phyloP scores from a whole-genome alignment of 805 yeast species.

The Sporopachydermia quercuum region DNA sequence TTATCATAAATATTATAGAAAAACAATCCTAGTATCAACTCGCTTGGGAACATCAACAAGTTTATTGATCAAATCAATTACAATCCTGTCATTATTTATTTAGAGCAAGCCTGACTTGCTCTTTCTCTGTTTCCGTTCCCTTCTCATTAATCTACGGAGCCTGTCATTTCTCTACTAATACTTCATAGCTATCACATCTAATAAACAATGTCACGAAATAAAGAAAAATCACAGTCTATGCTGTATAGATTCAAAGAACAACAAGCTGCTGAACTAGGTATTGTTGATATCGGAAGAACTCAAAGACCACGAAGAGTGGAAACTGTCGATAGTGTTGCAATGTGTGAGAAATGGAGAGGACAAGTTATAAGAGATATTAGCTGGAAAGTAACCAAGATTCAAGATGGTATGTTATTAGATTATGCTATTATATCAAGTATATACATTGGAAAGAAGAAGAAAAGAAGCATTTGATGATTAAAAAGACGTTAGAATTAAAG shows the following conservation, averaged over 20 bases:
- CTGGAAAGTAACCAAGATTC: slow-evolving; percentile 41
- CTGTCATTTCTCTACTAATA: too few relatives aligned
- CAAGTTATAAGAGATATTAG: slow-evolving; percentile 52
- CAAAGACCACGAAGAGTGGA: slow-evolving; percentile 48
- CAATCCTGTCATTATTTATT: too few relatives aligned
- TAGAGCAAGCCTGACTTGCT: too few relatives aligned
- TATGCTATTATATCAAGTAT: slow-evolving; percentile 2
- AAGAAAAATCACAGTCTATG: slow-evolving; percentile 61
- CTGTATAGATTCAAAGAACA: slow-evolving; percentile 51
- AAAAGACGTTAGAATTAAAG: too few relatives aligned
- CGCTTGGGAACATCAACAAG: too few relatives aligned
- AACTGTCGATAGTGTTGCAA: slow-evolving; percentile 36
- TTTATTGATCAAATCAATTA: too few relatives aligned
- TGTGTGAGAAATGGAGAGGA: slow-evolving; percentile 58
- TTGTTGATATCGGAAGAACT: slow-evolving; percentile 37
- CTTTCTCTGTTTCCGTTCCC: too few relatives aligned
- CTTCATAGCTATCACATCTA: slow-evolving; percentile 1
- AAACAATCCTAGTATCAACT: too few relatives aligned
- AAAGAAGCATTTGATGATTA: too few relatives aligned
- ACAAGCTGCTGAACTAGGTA: slow-evolving; percentile 43
- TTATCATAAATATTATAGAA: too few relatives aligned
- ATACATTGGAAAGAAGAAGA: neutral
- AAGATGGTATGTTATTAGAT: slow-evolving; percentile 29
- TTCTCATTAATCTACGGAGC: too few relatives aligned
- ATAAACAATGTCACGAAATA: slow-evolving; percentile 51